Evolutionary conservation across 129 eudicot genomes (phyloP), one percentile per base, ranked within the genome.

Genomic region (Mikania micrantha): DNA sequence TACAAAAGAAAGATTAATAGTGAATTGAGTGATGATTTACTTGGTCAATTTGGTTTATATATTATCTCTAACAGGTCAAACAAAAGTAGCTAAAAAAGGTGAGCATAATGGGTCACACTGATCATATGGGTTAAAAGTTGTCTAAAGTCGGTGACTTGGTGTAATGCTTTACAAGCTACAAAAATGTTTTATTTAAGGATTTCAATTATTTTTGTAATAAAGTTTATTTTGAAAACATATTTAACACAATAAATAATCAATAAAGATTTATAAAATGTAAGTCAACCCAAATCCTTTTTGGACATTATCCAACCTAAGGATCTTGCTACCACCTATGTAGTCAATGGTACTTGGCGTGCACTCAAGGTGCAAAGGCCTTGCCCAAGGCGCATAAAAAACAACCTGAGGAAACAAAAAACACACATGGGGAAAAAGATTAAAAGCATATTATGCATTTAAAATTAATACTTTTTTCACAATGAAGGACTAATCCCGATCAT

Each of bases 1-100:
- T 93, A 95, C 86, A 86, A 47, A 56, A 69, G 13, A 59, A 67
- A 34, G 48, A 36, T 6, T 25, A 12, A 56, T 7, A 56, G 48
- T 27, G 39, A 72, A 21, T 21, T 65, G 56, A 31, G 31, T 16
- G 32, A 9, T 31, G 42, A 68, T 67, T 24, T 50, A 47, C 54
- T 28, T 71, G 31, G 29, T 27, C 19, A 15, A 24, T 1, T 25
- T 24, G 35, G 35, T 3, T 24, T 52, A 11, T 54, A 13, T 11
- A 20, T 24, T 10, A 1, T 4, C 9, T 25, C 60, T 25, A 24
- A 53, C 16, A 24, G 7, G 35, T 53, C 22, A 31, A 58, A 58
- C 64, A 58, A 29, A 58, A 49, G 28, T 2, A 58, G 64, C 60
- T 45, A 54, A 54, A 54, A 12, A 54, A 16, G 60, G 7, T 4